These are phyloP conservation scores for Emericellopsis cladophorae DNA, from an alignment of 2,329 filamentous ascomycete genomes.

Conservation along the genomic window DNA sequence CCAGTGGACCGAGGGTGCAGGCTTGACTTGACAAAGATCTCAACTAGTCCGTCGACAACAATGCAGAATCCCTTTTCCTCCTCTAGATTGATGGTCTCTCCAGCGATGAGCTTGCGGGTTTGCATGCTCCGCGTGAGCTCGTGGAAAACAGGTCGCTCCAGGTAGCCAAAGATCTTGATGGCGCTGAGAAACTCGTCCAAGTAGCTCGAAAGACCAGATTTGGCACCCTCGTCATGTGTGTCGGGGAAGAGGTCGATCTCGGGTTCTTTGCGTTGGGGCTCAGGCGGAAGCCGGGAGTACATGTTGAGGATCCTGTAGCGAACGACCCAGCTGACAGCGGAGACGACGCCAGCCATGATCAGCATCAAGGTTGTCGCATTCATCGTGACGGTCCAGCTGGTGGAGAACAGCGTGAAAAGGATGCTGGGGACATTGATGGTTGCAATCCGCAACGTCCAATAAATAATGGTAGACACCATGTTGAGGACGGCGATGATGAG, in stretches of 20 bases:
- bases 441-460: slow-evolving; percentile 72
- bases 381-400: slow-evolving; percentile 94
- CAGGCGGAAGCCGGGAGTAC: slow-evolving; percentile 85
- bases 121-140: slow-evolving; percentile 98
- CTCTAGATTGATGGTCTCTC: slow-evolving; percentile 87
- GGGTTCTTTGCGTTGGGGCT: slow-evolving; percentile 91
- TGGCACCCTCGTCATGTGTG: slow-evolving; percentile 76
- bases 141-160: slow-evolving; percentile 93
- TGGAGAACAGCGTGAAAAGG: slow-evolving; percentile 81
- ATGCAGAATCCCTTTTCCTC: slow-evolving; percentile 98
- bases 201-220: slow-evolving; percentile 89
- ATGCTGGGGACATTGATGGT: slow-evolving; percentile 84
- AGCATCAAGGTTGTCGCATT: slow-evolving; percentile 92
- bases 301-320: slow-evolving; percentile 94
- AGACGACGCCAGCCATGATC: slow-evolving; percentile 63
- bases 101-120: slow-evolving; percentile 88
- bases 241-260: slow-evolving; percentile 93
- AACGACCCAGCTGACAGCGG: slow-evolving; percentile 86
- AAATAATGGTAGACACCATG: slow-evolving; percentile 45
- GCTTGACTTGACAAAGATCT: slow-evolving; percentile 95
- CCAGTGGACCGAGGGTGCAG: slow-evolving; percentile 27
- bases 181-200: slow-evolving; percentile 95
- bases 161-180: slow-evolving; percentile 97
- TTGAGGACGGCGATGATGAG: slow-evolving; percentile 43
- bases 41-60: slow-evolving; percentile 89